Evolutionary conservation across 1,284 basidiomycete genomes (phyloP), one percentile per base, ranked within the genome.

Genomic region (Jaminaea rosea): DNA sequence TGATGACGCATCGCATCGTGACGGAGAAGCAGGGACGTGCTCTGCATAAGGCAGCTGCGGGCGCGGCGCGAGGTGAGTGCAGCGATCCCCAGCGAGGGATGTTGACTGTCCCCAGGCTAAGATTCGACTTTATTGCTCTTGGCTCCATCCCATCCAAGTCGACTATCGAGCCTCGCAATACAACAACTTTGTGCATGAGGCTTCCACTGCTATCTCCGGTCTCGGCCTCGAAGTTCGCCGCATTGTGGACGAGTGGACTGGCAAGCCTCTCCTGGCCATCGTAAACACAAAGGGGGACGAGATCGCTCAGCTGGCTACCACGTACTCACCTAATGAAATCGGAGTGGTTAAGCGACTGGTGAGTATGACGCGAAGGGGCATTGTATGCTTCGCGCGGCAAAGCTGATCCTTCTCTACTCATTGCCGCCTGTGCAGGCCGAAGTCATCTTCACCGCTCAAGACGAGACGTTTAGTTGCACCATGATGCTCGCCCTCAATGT

Each of bases 391-490:
- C n/a, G n/a, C n/a, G n/a, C n/a, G n/a, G n/a, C n/a, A n/a, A n/a
- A n/a, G n/a, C n/a, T n/a, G n/a, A n/a, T n/a, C n/a, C n/a, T n/a
- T n/a, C n/a, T n/a, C n/a, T n/a, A n/a, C n/a, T n/a, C n/a, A n/a
- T n/a, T n/a, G n/a, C n/a, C n/a, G n/a, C n/a, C n/a, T n/a, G n/a
- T n/a, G 13, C 54, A 91, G 88, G 79, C 92, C 37, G 86, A 90
- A 65, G 84, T 86, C 76, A 90, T 92, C 65, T 85, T 90, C 80
- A 79, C 84, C 11, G 85, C 88, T 8, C 82, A 84, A 7, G 79
- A 80, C 37, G 81, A 85, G 62, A 77, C 84, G 0, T 92, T 80
- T 70, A 86, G 84, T 4, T 78, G 89, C 3, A 83, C 85, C 0
- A 85, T 86, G 2, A 75, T 86, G 24, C 39, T 13, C 7, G 39